Evolutionary conservation across 2,329 filamentous ascomycete species (phyloP), one percentile per base, ranked within the genome.

Genomic region (Gaeumannomyces tritici): DNA sequence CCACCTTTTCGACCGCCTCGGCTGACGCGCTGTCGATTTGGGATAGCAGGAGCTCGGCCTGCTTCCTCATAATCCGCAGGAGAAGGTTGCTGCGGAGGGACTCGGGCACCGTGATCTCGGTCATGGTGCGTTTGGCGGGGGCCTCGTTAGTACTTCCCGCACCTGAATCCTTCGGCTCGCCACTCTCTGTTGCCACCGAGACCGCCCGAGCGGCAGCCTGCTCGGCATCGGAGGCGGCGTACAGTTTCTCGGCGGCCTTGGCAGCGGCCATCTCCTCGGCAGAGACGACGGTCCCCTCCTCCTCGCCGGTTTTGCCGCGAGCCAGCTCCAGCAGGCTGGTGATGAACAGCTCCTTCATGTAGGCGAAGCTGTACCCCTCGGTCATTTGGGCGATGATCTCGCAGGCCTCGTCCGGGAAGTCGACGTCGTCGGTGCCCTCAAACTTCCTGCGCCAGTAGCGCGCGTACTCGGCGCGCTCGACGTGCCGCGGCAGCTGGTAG

Each of bases 381-480:
- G 62, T 67, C 28, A 64, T 33, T 42, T 60, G 62, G 56, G 63
- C 64, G 12, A 66, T 59, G 24, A 65, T 1, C 11, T 15, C 13
- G 47, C 66, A 66, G 6, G 65, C 21, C 35, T 62, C 63, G 31
- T 66, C 65, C 3, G 65, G 60, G 31, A 67, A 64, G 29, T 63
- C 63, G 13, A 67, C 42, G 4, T 33, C 61, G 21, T 31, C 57
- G 18, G 60, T 51, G 27, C 26, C 47, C 1, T 21, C 55, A 24
- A 68, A 57, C 77, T 70, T 76, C 26, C 66, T 67, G 55, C 74
- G 70, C 82, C 82, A 84, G 66, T 79, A 84, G 42, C 77, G 72
- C 68, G 76, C 76, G 67, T 84, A 84, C 63, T 73, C 70, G 7
- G 72, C 69, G 27, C 82, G 71, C 69, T 83, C 79, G 4, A 72